Conservation (phyloP, 768 basidiomycete genomes). For the Leucogyrophana mollusca region DNA sequence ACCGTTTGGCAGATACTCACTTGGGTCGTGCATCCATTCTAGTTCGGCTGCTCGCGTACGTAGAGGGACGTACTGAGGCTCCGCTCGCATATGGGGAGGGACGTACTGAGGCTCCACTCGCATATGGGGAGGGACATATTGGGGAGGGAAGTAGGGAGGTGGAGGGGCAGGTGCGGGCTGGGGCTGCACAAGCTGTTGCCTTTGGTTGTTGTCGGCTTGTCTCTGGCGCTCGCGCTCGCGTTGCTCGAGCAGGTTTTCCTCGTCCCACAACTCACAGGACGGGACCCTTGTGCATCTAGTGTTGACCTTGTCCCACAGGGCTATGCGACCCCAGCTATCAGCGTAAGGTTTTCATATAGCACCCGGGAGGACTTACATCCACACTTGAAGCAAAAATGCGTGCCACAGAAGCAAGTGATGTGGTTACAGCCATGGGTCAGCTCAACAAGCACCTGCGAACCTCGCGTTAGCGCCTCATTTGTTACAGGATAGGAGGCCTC, state of each 20-base stretch:
- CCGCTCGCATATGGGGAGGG: conserved; percentile 1
- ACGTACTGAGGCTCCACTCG: conserved; percentile 3
- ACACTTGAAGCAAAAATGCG: conserved; percentile 42
- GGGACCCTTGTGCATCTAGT: conserved; percentile 29
- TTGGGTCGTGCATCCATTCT: conserved; percentile 18
- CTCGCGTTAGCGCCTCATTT: neutral
- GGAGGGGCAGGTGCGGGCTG: neutral
- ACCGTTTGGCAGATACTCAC: conserved; percentile 5
- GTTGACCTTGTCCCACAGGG: conserved; percentile 9
- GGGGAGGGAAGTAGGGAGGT: too few species aligned
- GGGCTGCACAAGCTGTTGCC: conserved; percentile 3
- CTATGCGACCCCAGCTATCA: neutral
- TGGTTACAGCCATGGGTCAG: conserved; percentile 36
- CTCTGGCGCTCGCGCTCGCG: conserved; percentile 32
- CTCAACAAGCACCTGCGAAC: conserved; percentile 26
- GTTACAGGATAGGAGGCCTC: neutral
- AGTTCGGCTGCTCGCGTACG: too few species aligned
- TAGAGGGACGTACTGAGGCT: too few species aligned
- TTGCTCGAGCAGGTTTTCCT: conserved; percentile 33
- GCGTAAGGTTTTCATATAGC: neutral
- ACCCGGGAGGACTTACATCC: conserved; percentile 26
- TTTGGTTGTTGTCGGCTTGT: conserved; percentile 13
- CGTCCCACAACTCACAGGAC: conserved; percentile 38
- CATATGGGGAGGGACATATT: too few species aligned
- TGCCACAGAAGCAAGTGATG: conserved; percentile 39